Conservation (phyloP, 2,329 filamentous ascomycete genomes). For the Cordyceps javanica region DNA sequence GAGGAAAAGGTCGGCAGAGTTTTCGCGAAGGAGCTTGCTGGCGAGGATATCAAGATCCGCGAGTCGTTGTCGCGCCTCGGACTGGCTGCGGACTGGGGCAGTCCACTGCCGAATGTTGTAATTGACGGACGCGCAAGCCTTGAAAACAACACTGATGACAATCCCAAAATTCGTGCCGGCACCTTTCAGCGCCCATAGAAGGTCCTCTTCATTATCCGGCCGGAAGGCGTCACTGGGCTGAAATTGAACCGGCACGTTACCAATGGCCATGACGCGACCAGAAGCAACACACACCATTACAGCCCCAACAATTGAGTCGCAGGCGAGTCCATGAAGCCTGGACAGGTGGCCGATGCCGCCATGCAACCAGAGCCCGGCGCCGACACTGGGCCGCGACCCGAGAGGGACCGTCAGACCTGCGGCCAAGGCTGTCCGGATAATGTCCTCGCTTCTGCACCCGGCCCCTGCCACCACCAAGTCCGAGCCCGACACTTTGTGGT, state of each 20-base stretch:
- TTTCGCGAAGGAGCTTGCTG: conserved; percentile 32
- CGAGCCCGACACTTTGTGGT: conserved; percentile 17
- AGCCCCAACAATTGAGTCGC: conserved; percentile 53
- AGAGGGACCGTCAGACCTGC: conserved; percentile 50
- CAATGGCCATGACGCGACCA: conserved; percentile 41
- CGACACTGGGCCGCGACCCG: conserved; percentile 54
- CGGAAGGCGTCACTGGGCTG: conserved; percentile 33
- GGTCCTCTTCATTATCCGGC: conserved; percentile 41
- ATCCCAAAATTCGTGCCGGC: conserved; percentile 56
- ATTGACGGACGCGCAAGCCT: conserved; percentile 24
- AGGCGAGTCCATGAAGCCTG: conserved; percentile 49
- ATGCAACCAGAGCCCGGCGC: conserved; percentile 57
- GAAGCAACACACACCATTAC: conserved; percentile 48
- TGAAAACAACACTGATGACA: conserved; percentile 47
- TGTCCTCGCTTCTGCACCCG: conserved; percentile 52
- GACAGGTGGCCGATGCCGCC: conserved; percentile 58
- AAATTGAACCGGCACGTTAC: conserved; percentile 36
- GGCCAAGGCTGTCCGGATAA: conserved; percentile 41
- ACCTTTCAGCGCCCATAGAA: conserved; percentile 53
- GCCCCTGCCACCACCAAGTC: conserved; percentile 42
- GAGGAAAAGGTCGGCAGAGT: conserved; percentile 50
- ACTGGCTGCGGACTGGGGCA: not conserved
- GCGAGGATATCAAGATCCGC: conserved; percentile 35
- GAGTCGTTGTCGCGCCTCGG: conserved; percentile 31
- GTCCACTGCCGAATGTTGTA: not conserved